Evolutionary conservation across 2,329 filamentous ascomycete genomes (phyloP).

Genomic region (Zymoseptoria pseudotritici): DNA sequence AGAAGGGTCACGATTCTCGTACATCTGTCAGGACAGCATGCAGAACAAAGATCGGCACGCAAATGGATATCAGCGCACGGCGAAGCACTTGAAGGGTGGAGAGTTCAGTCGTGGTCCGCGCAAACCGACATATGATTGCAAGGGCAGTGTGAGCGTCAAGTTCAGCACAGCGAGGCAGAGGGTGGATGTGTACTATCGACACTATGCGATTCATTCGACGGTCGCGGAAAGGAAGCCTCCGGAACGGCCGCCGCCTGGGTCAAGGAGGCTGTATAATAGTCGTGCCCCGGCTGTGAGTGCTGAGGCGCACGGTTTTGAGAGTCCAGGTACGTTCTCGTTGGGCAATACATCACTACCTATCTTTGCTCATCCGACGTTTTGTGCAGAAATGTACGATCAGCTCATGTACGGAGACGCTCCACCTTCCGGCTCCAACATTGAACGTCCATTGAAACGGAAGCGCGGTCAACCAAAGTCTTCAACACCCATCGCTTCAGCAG

Average conservation of each 20-base stretch:
- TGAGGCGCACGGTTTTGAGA: background rate
- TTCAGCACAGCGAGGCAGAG: constrained; percentile 37
- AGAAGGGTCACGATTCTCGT: constrained; percentile 41
- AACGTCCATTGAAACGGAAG: constrained; percentile 22
- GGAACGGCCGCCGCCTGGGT: constrained; percentile 21
- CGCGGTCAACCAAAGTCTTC: constrained; percentile 2
- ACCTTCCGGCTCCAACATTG: constrained; percentile 4
- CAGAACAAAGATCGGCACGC: constrained; percentile 45
- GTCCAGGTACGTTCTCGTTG: background rate
- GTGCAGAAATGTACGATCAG: background rate
- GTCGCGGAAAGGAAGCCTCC: constrained; percentile 38
- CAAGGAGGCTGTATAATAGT: background rate
- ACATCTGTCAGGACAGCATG: constrained; percentile 45
- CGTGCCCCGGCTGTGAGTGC: background rate
- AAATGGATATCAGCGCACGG: constrained; percentile 30
- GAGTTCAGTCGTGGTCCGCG: constrained; percentile 18
- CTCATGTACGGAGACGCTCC: background rate
- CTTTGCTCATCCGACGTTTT: background rate
- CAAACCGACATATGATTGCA: constrained; percentile 44
- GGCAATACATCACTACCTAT: background rate
- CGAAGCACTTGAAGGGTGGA: constrained; percentile 20
- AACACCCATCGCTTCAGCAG: background rate
- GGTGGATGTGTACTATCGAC: constrained; percentile 41
- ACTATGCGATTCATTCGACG: constrained; percentile 40
- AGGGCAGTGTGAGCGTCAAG: constrained; percentile 41